A percentile compares a stretch with the other conserved stretches of the same genome.
Evolutionary conservation across 129 eudicot genomes (phyloP).

Genomic region (Flaveria sonorensis): DNA sequence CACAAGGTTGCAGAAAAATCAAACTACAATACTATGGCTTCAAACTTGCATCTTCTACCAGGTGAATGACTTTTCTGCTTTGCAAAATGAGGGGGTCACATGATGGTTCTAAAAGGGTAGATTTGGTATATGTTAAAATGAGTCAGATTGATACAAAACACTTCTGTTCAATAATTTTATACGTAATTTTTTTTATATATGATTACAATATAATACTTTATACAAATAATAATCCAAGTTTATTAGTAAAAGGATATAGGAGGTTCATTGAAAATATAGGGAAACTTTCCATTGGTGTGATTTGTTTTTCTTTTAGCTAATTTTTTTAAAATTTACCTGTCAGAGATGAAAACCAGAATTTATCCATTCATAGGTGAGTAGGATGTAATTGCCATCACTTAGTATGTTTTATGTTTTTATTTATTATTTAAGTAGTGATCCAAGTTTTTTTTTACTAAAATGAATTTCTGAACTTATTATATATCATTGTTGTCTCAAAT

Average conservation of each 20-base stretch:
- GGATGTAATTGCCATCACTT: constrained; percentile 1
- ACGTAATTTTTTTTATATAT: neutral
- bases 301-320: neutral
- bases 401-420: neutral
- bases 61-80: constrained; percentile 41
- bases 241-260: neutral
- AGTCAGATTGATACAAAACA: neutral
- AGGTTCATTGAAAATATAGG: constrained; percentile 8
- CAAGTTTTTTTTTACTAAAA: neutral
- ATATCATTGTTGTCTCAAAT: neutral
- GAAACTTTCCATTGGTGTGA: neutral
- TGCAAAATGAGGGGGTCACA: neutral
- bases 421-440: neutral
- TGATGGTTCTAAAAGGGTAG: neutral
- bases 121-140: neutral
- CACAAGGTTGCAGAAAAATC: constrained; percentile 95
- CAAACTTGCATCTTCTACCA: constrained; percentile 91
- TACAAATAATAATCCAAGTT: neutral
- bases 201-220: neutral
- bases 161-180: neutral
- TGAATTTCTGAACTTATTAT: neutral
- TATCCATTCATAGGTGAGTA: neutral
- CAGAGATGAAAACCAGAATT: neutral
- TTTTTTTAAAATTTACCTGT: neutral
- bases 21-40: constrained; percentile 95